phyloP scores from a whole-genome alignment of 768 basidiomycete genomes.

The Rhodotorula sphaerocarpa region DNA sequence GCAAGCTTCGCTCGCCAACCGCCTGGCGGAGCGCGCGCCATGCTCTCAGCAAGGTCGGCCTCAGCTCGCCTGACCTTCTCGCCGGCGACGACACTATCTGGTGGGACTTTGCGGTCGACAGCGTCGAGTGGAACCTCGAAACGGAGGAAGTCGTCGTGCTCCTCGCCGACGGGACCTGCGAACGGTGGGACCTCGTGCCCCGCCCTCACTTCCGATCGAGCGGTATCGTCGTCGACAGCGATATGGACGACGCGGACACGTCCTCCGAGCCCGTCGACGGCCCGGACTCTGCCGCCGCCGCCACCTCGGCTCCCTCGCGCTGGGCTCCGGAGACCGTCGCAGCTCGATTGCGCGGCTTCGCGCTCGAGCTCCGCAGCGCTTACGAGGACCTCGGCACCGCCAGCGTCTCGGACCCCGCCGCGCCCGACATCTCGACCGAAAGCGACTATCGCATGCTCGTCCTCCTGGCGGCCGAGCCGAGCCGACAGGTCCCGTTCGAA shows the following conservation, averaged over 20 bases:
- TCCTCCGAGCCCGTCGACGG: background rate
- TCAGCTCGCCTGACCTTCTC: background rate
- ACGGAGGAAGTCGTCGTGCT: constrained; percentile 2
- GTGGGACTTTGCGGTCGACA: constrained; percentile 12
- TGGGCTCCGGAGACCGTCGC: constrained; percentile 2
- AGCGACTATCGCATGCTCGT: constrained; percentile 4
- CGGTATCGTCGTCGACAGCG: background rate
- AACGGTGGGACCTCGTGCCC: constrained; percentile 19
- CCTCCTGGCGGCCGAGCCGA: constrained; percentile 11
- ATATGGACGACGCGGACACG: background rate
- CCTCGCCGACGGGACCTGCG: constrained; percentile 17
- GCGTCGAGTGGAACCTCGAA: constrained; percentile 22
- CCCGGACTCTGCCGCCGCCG: background rate
- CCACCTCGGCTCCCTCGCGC: background rate
- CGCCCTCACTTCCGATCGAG: background rate
- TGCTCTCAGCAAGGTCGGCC: background rate
- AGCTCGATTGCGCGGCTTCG: background rate
- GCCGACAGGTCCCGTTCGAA: constrained; percentile 1
- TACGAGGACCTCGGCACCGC: constrained; percentile 29
- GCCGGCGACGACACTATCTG: constrained; percentile 9
- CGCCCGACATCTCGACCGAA: constrained; percentile 3
- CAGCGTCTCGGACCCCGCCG: background rate
- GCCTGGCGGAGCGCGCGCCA: background rate
- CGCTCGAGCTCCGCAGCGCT: constrained; percentile 20
- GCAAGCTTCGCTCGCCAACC: background rate